Conservation (phyloP, 495 filamentous ascomycete genomes). For the Penicilliopsis zonata region DNA sequence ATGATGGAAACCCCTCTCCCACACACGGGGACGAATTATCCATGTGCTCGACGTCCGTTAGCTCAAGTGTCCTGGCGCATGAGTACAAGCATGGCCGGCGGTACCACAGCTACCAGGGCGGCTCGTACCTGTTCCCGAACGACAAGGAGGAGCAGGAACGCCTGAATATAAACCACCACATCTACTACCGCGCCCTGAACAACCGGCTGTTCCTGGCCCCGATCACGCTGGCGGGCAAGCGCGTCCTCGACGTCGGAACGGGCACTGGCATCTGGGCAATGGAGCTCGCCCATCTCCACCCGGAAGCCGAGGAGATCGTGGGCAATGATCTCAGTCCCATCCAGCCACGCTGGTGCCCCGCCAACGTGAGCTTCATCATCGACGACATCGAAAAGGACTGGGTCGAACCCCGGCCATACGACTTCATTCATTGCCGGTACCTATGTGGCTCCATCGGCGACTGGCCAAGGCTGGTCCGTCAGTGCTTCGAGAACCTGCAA, state of each 20-base stretch:
- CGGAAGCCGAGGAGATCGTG: slow-evolving; percentile 6
- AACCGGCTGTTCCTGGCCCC: slow-evolving; percentile 30
- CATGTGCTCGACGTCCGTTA: too few relatives aligned
- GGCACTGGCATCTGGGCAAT: slow-evolving; percentile 43
- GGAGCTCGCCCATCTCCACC: slow-evolving; percentile 5
- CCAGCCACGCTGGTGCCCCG: slow-evolving; percentile 28
- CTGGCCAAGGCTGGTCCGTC: slow-evolving; percentile 23
- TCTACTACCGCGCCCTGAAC: slow-evolving; percentile 24
- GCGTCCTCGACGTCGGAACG: slow-evolving; percentile 36
- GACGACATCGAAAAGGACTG: slow-evolving; percentile 31
- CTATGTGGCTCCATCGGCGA: slow-evolving; percentile 32
- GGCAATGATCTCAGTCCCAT: slow-evolving; percentile 13
- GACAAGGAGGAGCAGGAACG: slow-evolving; percentile 42
- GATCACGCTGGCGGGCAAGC: slow-evolving; percentile 20
- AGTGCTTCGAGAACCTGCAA: slow-evolving; percentile 12
- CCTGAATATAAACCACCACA: slow-evolving; percentile 46
- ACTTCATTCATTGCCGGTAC: slow-evolving; percentile 40
- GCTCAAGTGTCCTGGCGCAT: too few relatives aligned
- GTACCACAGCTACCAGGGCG: slow-evolving; percentile 5
- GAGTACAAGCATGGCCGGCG: slow-evolving; percentile 4
- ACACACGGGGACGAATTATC: too few relatives aligned
- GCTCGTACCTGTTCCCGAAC: slow-evolving; percentile 4
- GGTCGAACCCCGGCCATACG: slow-evolving; percentile 26
- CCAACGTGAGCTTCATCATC: slow-evolving; percentile 35
- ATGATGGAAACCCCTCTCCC: too few relatives aligned